Percentiles rank a stretch among this genome's conserved stretches.
phyloP scores from a whole-genome alignment of 164 flowering plant genomes.

The Vitis rupestris region DNA sequence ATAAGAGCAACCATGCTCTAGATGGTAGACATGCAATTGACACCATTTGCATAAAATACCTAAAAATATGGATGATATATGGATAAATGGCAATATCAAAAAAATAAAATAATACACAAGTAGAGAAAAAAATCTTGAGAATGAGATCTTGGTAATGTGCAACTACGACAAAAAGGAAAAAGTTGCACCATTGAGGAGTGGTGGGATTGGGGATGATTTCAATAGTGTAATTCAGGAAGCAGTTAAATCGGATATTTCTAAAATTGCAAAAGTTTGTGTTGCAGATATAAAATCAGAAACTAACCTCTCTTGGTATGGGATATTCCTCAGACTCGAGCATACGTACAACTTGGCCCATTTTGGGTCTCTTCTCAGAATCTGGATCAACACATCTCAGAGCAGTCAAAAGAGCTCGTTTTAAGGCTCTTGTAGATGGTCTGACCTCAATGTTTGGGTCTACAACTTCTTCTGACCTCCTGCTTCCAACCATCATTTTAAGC shows the following conservation, averaged over 20 bases:
- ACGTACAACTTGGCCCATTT: conserved; percentile 79
- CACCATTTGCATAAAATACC: too few species aligned
- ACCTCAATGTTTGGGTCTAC: conserved; percentile 69
- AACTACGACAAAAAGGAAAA: not conserved
- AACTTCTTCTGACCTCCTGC: conserved; percentile 72
- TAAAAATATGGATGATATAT: too few species aligned
- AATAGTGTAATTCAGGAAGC: not conserved
- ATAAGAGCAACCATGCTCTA: too few species aligned
- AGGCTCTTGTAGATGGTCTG: conserved; percentile 67
- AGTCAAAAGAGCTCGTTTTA: conserved; percentile 68
- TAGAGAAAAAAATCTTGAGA: too few species aligned
- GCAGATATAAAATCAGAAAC: conserved; percentile 13
- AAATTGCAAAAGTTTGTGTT: not conserved
- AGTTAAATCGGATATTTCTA: conserved; percentile 1
- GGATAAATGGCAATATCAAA: too few species aligned
- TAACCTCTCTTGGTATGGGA: conserved; percentile 74
- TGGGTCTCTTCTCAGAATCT: conserved; percentile 73
- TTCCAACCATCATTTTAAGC: conserved; percentile 86
- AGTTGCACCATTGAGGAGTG: too few species aligned
- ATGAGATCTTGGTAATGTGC: not conserved
- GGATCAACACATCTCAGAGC: conserved; percentile 82
- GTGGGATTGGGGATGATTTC: not conserved
- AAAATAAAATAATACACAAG: too few species aligned
- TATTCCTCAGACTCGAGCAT: conserved; percentile 84
- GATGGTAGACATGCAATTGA: too few species aligned